These are phyloP conservation scores for Drosera capensis DNA, from an alignment of 148 eudicot genomes.

Conservation along the genomic window DNA sequence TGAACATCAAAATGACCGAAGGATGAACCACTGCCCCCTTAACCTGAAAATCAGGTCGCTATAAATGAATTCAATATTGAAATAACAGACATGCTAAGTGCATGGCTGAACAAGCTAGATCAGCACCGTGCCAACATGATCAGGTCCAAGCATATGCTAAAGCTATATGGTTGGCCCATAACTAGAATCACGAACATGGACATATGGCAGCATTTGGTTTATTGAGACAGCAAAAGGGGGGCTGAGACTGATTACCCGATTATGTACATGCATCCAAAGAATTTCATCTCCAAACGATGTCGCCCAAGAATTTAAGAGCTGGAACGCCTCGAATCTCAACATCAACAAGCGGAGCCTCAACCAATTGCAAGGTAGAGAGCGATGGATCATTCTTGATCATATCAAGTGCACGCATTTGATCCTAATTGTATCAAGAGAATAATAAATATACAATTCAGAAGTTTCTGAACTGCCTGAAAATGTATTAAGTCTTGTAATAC, in stretches of 20 bases:
- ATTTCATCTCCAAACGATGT: conserved; percentile 82
- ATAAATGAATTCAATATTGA: too few species aligned
- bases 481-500: too few species aligned
- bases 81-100: too few species aligned
- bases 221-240: not conserved
- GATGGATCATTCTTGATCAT: conserved; percentile 57
- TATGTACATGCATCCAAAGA: conserved; percentile 4
- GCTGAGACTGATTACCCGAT: not conserved
- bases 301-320: conserved; percentile 89
- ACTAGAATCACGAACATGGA: too few species aligned
- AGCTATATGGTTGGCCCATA: too few species aligned
- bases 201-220: not conserved
- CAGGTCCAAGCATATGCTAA: too few species aligned
- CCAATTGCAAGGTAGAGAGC: conserved; percentile 54
- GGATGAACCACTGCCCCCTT: too few species aligned
- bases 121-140: too few species aligned
- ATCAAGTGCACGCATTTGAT: conserved; percentile 75
- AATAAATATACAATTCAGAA: not conserved
- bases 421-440: conserved; percentile 30
- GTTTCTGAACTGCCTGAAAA: too few species aligned
- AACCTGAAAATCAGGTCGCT: too few species aligned
- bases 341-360: conserved; percentile 88
- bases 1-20: too few species aligned
- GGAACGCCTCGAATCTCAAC: conserved; percentile 97
- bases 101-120: too few species aligned